phyloP scores from a whole-genome alignment of 805 yeast species.

The Kurtzmaniella cleridarum region DNA sequence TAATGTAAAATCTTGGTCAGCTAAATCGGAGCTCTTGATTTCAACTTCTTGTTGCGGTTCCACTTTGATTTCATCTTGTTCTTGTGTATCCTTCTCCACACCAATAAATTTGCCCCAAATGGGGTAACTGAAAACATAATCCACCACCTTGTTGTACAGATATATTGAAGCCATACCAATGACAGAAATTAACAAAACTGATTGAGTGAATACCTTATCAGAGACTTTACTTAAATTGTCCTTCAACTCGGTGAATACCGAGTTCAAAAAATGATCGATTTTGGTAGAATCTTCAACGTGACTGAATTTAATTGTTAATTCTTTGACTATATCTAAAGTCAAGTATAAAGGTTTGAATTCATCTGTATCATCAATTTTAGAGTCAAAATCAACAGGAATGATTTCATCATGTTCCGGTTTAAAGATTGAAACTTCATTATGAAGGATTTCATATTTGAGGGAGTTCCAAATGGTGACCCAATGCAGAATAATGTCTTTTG shows the following conservation, averaged over 20 bases:
- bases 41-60: constrained; percentile 11
- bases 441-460: constrained; percentile 81
- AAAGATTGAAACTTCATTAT: constrained; percentile 48
- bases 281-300: constrained; percentile 4
- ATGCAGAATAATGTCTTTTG: constrained; percentile 44
- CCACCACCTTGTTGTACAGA: constrained; percentile 45
- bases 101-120: constrained; percentile 36
- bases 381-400: constrained; percentile 20
- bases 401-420: constrained; percentile 18
- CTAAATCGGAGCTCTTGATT: background rate
- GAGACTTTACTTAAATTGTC: constrained; percentile 46
- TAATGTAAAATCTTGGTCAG: constrained; percentile 22
- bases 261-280: constrained; percentile 25
- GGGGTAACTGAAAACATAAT: constrained; percentile 26
- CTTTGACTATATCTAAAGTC: constrained; percentile 32
- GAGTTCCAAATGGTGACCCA: constrained; percentile 86
- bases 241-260: constrained; percentile 42
- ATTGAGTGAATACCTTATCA: constrained; percentile 54
- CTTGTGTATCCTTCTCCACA: constrained; percentile 15
- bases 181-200: constrained; percentile 54
- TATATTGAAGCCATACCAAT: constrained; percentile 43
- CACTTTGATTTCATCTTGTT: constrained; percentile 4
- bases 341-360: constrained; percentile 31
- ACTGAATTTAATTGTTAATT: constrained; percentile 36
- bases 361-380: constrained; percentile 25